phyloP scores from a whole-genome alignment of 495 filamentous ascomycete species.

The Sabuloglossum arenarium region DNA sequence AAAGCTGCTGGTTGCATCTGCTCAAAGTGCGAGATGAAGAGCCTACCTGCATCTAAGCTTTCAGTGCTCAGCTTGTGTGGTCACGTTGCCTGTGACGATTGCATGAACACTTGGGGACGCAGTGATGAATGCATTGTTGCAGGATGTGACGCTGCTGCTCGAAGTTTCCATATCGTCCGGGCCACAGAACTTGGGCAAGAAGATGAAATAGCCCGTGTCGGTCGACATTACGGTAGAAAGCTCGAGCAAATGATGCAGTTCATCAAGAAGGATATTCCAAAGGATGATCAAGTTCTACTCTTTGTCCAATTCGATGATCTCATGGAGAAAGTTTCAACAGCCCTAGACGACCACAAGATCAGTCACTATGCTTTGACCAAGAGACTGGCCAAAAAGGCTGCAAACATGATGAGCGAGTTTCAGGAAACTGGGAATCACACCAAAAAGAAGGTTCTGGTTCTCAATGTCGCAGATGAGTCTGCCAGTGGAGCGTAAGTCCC shows the following conservation, averaged over 20 bases:
- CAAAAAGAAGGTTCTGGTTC: constrained; percentile 33
- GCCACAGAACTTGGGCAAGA: constrained; percentile 4
- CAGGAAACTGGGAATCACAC: constrained; percentile 14
- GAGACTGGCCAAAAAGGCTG: constrained; percentile 11
- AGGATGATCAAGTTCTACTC: constrained; percentile 18
- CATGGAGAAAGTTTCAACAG: constrained; percentile 14
- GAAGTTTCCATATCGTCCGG: constrained; percentile 6
- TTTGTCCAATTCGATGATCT: constrained; percentile 17
- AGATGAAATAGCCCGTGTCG: constrained; percentile 11
- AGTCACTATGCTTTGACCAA: constrained; percentile 15
- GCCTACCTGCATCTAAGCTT: background rate
- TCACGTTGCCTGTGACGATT: constrained; percentile 16
- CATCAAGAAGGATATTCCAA: constrained; percentile 8
- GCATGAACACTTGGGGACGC: constrained; percentile 3
- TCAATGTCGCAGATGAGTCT: constrained; percentile 40
- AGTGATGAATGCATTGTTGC: constrained; percentile 7
- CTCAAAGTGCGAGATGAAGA: background rate
- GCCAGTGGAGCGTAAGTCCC: constrained; percentile 44
- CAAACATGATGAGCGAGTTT: constrained; percentile 23
- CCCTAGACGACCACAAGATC: constrained; percentile 16
- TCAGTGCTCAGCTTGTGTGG: constrained; percentile 17
- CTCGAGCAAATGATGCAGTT: constrained; percentile 12
- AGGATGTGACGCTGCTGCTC: constrained; percentile 7
- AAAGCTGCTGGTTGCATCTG: background rate
- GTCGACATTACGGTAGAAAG: constrained; percentile 10